Conservation (phyloP, 176 grass and related monocot species). For the Miscanthus lutarioriparius region DNA sequence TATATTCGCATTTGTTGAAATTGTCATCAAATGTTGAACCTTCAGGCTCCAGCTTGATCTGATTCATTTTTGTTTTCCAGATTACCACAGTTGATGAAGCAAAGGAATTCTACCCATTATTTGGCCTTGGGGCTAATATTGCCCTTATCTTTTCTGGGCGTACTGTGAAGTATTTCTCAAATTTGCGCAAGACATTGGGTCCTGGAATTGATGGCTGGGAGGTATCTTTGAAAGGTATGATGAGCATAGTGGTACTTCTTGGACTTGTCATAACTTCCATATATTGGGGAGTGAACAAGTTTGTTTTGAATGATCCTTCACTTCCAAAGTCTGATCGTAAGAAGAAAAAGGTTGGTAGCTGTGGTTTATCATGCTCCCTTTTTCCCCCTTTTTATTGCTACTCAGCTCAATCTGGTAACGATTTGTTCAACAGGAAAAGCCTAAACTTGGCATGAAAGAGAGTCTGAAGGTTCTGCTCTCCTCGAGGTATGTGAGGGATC, state of each 20-base stretch:
- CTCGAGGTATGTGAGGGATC: slow-evolving; percentile 79
- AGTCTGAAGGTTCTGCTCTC: slow-evolving; percentile 76
- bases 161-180: slow-evolving; percentile 92
- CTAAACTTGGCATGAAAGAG: slow-evolving; percentile 82
- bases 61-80: slow-evolving; percentile 44
- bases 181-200: slow-evolving; percentile 78
- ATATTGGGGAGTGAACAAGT: slow-evolving; percentile 81
- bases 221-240: slow-evolving; percentile 91
- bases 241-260: slow-evolving; percentile 87
- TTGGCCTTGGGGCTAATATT: slow-evolving; percentile 87
- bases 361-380: neutral
- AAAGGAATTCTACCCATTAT: slow-evolving; percentile 89
- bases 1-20: neutral
- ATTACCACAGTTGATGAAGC: slow-evolving; percentile 92
- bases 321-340: slow-evolving; percentile 72
- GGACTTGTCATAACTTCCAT: slow-evolving; percentile 65
- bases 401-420: neutral
- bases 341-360: slow-evolving; percentile 61
- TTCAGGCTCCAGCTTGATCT: neutral
- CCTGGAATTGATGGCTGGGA: slow-evolving; percentile 88
- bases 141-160: slow-evolving; percentile 80
- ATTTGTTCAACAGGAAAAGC: slow-evolving; percentile 57
- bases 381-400: neutral
- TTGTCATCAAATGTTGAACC: neutral
- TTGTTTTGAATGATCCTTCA: slow-evolving; percentile 73